phyloP scores from a whole-genome alignment of 345 rosid species.

The Populus euphratica region DNA sequence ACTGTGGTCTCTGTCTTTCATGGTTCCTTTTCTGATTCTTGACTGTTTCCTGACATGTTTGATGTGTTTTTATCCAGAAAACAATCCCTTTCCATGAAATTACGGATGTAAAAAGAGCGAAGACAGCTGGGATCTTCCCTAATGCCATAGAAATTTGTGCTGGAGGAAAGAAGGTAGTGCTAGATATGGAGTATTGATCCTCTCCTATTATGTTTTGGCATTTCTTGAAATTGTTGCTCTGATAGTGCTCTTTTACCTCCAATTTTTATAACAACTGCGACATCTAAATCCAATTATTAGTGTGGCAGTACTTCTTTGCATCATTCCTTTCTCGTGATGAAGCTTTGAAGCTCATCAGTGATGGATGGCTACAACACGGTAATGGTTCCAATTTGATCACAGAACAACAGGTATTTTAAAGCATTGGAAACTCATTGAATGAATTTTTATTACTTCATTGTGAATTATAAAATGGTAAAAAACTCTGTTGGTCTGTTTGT shows the following conservation, averaged over 20 bases:
- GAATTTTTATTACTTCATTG: not conserved
- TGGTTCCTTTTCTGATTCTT: slow-evolving; percentile 11
- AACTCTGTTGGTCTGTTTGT: not conserved
- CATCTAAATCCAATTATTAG: slow-evolving; percentile 22
- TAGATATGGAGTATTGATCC: slow-evolving; percentile 2
- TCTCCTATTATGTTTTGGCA: slow-evolving; percentile 10
- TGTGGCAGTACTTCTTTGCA: slow-evolving; percentile 63
- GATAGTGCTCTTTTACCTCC: slow-evolving; percentile 9
- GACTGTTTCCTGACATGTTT: slow-evolving; percentile 14
- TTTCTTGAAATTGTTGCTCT: slow-evolving; percentile 5
- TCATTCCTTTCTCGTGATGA: slow-evolving; percentile 72
- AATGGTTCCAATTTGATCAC: slow-evolving; percentile 22
- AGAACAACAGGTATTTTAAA: slow-evolving; percentile 52
- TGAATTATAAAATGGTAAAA: not conserved
- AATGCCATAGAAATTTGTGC: slow-evolving; percentile 88
- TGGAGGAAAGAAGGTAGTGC: slow-evolving; percentile 74
- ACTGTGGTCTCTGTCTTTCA: slow-evolving; percentile 2
- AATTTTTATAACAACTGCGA: slow-evolving; percentile 13
- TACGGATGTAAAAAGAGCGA: slow-evolving; percentile 77
- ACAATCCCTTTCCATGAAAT: slow-evolving; percentile 61
- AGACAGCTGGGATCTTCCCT: slow-evolving; percentile 93
- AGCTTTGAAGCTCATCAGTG: slow-evolving; percentile 57
- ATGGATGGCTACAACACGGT: slow-evolving; percentile 53
- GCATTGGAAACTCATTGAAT: not conserved
- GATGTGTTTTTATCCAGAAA: slow-evolving; percentile 51